phyloP scores from a whole-genome alignment of 2,329 filamentous ascomycete species.

The Talaromyces albobiverticillius region DNA sequence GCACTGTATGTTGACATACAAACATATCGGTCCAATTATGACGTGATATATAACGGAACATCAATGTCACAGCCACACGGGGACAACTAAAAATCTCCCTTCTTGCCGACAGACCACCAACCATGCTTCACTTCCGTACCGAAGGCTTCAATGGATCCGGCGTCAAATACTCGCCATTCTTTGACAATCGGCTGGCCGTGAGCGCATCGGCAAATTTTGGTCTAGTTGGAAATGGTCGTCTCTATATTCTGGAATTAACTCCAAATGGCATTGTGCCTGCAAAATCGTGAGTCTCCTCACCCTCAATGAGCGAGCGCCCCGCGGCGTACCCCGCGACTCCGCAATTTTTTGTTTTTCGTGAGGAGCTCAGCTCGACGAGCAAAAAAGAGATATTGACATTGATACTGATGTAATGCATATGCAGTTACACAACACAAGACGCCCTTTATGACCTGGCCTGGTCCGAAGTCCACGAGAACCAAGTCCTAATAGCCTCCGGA shows the following conservation, averaged over 20 bases:
- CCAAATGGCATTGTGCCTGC: constrained; percentile 78
- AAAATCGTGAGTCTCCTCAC: constrained; percentile 70
- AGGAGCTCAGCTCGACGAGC: not conserved
- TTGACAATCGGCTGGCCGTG: constrained; percentile 89
- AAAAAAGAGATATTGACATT: too few relatives aligned
- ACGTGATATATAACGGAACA: constrained; percentile 7
- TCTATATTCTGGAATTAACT: constrained; percentile 81
- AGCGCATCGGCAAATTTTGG: constrained; percentile 93
- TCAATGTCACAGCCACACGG: not conserved
- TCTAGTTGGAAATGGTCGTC: constrained; percentile 84
- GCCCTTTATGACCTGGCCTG: constrained; percentile 92
- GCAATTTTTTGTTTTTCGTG: too few relatives aligned
- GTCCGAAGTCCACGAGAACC: constrained; percentile 96
- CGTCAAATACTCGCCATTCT: constrained; percentile 98
- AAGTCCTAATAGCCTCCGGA: constrained; percentile 82
- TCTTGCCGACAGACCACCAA: constrained; percentile 21
- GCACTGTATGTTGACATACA: too few relatives aligned
- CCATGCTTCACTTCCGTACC: constrained; percentile 91
- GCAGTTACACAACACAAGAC: constrained; percentile 92
- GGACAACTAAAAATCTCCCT: not conserved
- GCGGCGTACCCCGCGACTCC: constrained; percentile 8
- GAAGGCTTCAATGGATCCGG: constrained; percentile 93
- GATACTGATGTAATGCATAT: not conserved
- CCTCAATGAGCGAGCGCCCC: constrained; percentile 7
- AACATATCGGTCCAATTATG: not conserved